phyloP scores from a whole-genome alignment of 2,329 filamentous ascomycete species.

The Xylariaceae sp. region DNA sequence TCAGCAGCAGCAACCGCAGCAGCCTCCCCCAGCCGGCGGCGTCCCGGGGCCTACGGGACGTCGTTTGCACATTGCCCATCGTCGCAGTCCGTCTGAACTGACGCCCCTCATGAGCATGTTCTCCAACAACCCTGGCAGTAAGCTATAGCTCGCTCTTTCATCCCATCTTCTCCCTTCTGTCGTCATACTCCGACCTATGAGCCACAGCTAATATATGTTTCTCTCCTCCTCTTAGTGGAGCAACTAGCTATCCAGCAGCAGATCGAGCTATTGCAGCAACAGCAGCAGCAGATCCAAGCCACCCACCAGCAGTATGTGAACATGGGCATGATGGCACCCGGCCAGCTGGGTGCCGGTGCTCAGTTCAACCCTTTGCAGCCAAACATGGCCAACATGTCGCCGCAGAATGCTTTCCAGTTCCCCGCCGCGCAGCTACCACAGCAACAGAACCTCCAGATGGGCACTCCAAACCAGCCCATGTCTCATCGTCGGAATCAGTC shows the following conservation, averaged over 20 bases:
- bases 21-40: conserved; percentile 50
- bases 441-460: conserved; percentile 72
- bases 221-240: conserved; percentile 65
- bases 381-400: conserved; percentile 73
- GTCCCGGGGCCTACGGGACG: conserved; percentile 76
- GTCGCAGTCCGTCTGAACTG: conserved; percentile 93
- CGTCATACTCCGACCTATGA: background rate
- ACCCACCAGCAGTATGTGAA: conserved; percentile 97
- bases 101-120: conserved; percentile 97
- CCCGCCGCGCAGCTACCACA: conserved; percentile 63
- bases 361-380: conserved; percentile 77
- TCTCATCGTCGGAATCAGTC: conserved; percentile 98
- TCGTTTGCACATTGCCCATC: conserved; percentile 94
- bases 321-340: conserved; percentile 89
- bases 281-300: conserved; percentile 95
- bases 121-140: conserved; percentile 62
- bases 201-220: conserved; percentile 17
- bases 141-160: conserved; percentile 35
- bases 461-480: conserved; percentile 71
- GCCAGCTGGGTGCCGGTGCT: conserved; percentile 72
- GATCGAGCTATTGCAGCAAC: conserved; percentile 94
- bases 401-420: conserved; percentile 86
- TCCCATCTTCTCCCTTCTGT: conserved; percentile 15
- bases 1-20: conserved; percentile 53
- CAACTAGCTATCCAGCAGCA: conserved; percentile 97